phyloP scores from a whole-genome alignment of 352 stramenopile genomes.

The Pythium dissotocum region DNA sequence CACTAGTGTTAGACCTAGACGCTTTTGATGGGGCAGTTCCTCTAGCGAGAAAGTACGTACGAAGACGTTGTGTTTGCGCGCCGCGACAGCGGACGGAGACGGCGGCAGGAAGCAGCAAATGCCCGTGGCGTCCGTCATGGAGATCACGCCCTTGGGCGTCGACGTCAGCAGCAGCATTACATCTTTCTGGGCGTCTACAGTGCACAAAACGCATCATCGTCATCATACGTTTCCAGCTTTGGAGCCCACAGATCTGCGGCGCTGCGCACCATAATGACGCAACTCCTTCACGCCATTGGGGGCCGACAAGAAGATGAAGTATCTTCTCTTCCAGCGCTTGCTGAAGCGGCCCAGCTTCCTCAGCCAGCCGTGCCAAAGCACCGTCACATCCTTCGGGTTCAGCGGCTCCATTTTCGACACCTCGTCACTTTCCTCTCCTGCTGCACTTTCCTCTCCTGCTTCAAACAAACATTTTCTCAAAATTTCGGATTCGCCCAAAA shows the following conservation, averaged over 20 bases:
- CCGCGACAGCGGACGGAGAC: conserved; percentile 31
- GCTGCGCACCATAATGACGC: conserved; percentile 60
- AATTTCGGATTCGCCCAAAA: background rate
- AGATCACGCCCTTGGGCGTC: conserved; percentile 74
- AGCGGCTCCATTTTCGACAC: conserved; percentile 23
- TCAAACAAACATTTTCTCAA: conserved; percentile 12
- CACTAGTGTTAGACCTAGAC: background rate
- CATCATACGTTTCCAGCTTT: background rate
- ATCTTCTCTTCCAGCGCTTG: conserved; percentile 75
- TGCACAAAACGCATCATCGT: background rate
- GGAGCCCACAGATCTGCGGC: background rate
- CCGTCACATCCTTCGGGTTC: conserved; percentile 53
- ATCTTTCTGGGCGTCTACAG: conserved; percentile 58
- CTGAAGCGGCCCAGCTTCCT: conserved; percentile 85
- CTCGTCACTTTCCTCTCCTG: background rate
- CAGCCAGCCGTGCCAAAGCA: conserved; percentile 85
- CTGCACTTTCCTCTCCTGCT: background rate
- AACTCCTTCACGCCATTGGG: conserved; percentile 70
- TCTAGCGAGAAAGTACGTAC: conserved; percentile 30
- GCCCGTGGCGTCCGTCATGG: conserved; percentile 65
- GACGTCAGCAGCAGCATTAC: conserved; percentile 55
- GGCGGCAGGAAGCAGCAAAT: conserved; percentile 73
- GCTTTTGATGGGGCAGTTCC: background rate
- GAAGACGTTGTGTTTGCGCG: conserved; percentile 60
- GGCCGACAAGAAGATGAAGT: conserved; percentile 79